A percentile compares a stretch with the other conserved stretches of the same genome.
These are phyloP conservation scores for Mollisia scopiformis DNA, from an alignment of 2,329 filamentous ascomycete genomes.

Conservation along the genomic window DNA sequence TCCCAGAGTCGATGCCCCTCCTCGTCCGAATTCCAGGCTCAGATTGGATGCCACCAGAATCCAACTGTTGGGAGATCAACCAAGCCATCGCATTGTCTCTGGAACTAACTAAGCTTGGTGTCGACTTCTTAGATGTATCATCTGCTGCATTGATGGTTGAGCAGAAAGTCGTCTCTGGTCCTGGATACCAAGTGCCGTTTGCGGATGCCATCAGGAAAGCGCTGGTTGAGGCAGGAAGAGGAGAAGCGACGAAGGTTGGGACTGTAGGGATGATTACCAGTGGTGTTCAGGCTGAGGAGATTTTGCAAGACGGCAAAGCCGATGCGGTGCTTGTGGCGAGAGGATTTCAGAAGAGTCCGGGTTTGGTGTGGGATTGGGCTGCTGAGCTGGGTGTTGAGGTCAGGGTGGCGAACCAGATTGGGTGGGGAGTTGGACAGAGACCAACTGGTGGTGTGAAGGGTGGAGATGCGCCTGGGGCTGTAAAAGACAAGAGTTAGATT, in stretches of 20 bases:
- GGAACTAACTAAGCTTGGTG: conserved; percentile 63
- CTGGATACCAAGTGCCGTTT: conserved; percentile 73
- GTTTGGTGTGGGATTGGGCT: conserved; percentile 58
- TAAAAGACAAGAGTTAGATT: not conserved
- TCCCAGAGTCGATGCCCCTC: conserved; percentile 69
- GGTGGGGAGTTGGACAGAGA: conserved; percentile 52
- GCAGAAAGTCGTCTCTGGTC: conserved; percentile 60
- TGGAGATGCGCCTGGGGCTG: not conserved
- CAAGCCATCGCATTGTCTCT: conserved; percentile 64
- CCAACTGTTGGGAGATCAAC: conserved; percentile 66
- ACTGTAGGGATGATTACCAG: conserved; percentile 53
- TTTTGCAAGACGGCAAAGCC: conserved; percentile 45
- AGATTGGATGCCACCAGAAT: conserved; percentile 68
- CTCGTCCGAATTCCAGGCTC: conserved; percentile 74
- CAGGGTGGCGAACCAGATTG: conserved; percentile 54
- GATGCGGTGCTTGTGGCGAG: conserved; percentile 51
- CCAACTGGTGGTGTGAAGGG: conserved; percentile 1
- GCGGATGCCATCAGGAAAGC: conserved; percentile 72
- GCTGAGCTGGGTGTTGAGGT: conserved; percentile 53
- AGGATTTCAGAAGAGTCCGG: conserved; percentile 61
- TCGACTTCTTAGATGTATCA: conserved; percentile 77
- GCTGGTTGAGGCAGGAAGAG: conserved; percentile 45
- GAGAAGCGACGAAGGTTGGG: conserved; percentile 53
- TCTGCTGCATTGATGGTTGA: conserved; percentile 59
- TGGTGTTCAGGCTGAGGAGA: conserved; percentile 48